Evolutionary conservation across 2,329 filamentous ascomycete species (phyloP).

Genomic region (Beauveria rudraprayagi): DNA sequence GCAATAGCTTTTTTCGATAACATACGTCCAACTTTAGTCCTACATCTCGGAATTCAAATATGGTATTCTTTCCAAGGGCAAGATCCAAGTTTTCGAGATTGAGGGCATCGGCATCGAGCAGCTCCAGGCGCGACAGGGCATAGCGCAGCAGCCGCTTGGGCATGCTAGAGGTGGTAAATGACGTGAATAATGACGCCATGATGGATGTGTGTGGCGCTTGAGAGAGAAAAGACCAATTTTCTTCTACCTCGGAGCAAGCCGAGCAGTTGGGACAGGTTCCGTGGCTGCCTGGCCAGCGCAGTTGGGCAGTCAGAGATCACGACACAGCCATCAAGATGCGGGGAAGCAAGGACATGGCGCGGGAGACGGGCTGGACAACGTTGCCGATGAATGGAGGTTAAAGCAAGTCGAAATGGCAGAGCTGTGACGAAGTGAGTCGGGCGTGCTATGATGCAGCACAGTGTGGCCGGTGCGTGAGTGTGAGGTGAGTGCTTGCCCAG

Average conservation of each 20-base stretch:
- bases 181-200: conserved; percentile 68
- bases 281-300: not conserved
- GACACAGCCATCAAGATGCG: conserved; percentile 10
- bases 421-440: not conserved
- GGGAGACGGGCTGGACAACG: not conserved
- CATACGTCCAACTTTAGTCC: conserved; percentile 69
- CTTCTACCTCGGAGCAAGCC: not conserved
- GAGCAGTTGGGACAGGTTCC: not conserved
- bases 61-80: conserved; percentile 70
- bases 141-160: conserved; percentile 86
- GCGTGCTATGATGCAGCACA: not conserved
- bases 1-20: conserved; percentile 8
- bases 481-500: not conserved
- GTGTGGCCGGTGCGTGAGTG: not conserved
- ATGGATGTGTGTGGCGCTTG: conserved; percentile 13
- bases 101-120: conserved; percentile 80
- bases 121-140: conserved; percentile 71
- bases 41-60: conserved; percentile 80
- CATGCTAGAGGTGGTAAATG: conserved; percentile 61
- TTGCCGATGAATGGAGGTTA: not conserved
- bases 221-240: not conserved
- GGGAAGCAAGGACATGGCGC: conserved; percentile 7
- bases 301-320: not conserved
- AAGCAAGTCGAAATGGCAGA: not conserved
- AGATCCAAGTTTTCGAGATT: conserved; percentile 83